Evolutionary conservation across 169 alveolate species (phyloP), one percentile per base, ranked within the genome.

Genomic region (Plasmodium vinckei): DNA sequence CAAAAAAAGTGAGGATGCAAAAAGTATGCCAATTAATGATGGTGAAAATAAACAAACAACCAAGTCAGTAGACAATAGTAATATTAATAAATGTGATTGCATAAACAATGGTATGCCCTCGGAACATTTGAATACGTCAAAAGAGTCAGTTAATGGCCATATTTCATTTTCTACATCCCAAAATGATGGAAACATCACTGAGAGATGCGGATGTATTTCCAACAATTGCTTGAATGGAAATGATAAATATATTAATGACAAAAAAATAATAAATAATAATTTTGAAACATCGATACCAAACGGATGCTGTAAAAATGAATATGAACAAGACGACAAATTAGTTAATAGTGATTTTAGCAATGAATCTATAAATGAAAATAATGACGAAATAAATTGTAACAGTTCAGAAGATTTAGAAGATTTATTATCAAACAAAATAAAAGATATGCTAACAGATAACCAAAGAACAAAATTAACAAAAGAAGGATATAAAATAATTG

Each of bases 401-500:
- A 27, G 69, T 21, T 93, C 59, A 15, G 94, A 72, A 4, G 96
- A 93, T 69, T 39, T 93, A 23, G 96, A 91, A 54, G 93, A 87
- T 44, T 51, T 93, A 9, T 88, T 93, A 47, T 17, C 60, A 47
- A 70, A 49, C 7, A 56, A 23, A 49, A 17, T 47, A 15, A 75
- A 72, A 47, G 87, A 87, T 46, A 94, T 94, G 96, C 89, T 92
- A 9, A 65, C 94, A 17, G 69, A 33, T 23, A 88, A 59, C 27
- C 96, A 94, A 44, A 69, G 95, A 19, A 49, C 82, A 69, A 69
- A 87, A 3, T 61, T 93, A 27, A 92, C 79, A 23, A 88, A 92
- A 65, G 93, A 89, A 79, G 97, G 98, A 9, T 96, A 96, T 92
- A 93, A 86, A 77, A 86, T 96, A 9, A 92, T 96, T 1, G 98